Evolutionary conservation across 2,329 filamentous ascomycete genomes (phyloP), one percentile per base, ranked within the genome.

Genomic region (Aspergillus persii): DNA sequence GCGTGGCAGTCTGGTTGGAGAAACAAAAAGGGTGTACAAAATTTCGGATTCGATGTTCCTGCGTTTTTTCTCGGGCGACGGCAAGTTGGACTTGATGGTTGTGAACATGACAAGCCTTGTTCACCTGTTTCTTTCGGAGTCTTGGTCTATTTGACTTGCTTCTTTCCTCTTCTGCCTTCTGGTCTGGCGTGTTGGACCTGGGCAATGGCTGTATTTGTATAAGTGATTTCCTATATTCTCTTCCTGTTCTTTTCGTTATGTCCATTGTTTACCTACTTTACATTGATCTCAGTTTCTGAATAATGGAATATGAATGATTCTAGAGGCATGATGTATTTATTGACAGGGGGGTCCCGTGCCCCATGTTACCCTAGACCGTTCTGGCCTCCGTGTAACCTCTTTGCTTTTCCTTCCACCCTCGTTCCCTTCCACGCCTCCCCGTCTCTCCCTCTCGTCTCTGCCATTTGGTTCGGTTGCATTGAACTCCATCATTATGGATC

Each of bases 151-250:
- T 50, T 44, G 12, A 49, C 50, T 61, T 48, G 31, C 61, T 52
- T 65, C 63, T 61, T 61, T 61, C 48, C 53, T 61, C 62, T 60
- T 60, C 61, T 63, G 63, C 59, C 61, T 67, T 68, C 64, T 27
- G 26, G 61, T 65, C 64, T 68, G 56, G 47, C 50, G 52, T 67
- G 57, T 62, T 65, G 54, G 61, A 64, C 64, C 67, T 66, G 59
- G 68, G 67, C 68, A 69, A 68, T 65, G 69, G 63, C 65, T 74
- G 72, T 74, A 74, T 67, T 71, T 63, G 61, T 67, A 64, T 60
- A 58, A 62, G 64, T 64, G 65, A 63, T 50, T 60, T 65, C 60
- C 57, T 61, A 61, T 56, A 23, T 23, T 23, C 60, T 63, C 63
- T 59, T 62, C 61, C 48, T 57, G 48, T 59, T 60, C 53, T 51